Conservation (phyloP, 2,329 filamentous ascomycete genomes). For the Claviceps lovelessii region DNA sequence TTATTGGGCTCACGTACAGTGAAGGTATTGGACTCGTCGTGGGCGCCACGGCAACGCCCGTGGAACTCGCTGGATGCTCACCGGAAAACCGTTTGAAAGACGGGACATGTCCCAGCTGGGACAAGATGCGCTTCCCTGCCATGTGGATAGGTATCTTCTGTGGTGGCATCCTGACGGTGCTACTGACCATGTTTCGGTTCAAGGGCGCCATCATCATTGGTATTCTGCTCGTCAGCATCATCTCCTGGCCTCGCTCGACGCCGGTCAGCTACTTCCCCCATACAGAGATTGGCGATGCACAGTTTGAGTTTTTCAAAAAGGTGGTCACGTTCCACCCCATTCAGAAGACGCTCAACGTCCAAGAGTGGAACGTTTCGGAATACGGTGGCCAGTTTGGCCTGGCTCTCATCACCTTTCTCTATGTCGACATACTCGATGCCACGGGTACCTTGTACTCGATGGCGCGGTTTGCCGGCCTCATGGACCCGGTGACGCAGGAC, state of each 20-base stretch:
- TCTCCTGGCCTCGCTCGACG: constrained; percentile 72
- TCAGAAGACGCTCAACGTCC: constrained; percentile 49
- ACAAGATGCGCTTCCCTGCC: constrained; percentile 69
- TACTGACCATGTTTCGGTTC: constrained; percentile 73
- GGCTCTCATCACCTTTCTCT: constrained; percentile 76
- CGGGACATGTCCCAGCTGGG: constrained; percentile 45
- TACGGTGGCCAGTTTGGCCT: constrained; percentile 66
- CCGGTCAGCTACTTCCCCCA: constrained; percentile 71
- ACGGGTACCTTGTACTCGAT: constrained; percentile 83
- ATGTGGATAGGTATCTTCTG: constrained; percentile 87
- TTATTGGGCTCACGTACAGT: constrained; percentile 64
- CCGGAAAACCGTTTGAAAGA: constrained; percentile 24
- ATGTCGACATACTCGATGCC: constrained; percentile 78
- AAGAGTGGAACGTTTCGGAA: constrained; percentile 56
- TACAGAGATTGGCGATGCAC: constrained; percentile 49
- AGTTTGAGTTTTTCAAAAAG: constrained; percentile 77
- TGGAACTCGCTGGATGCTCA: constrained; percentile 61
- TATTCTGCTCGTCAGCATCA: constrained; percentile 71
- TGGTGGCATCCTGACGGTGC: constrained; percentile 63
- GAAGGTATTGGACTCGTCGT: constrained; percentile 71
- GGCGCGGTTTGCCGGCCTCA: constrained; percentile 67
- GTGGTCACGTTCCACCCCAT: constrained; percentile 78
- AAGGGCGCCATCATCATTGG: constrained; percentile 78
- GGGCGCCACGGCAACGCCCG: constrained; percentile 51
- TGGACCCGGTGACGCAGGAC: constrained; percentile 71